phyloP scores from a whole-genome alignment of 2,329 filamentous ascomycete genomes.

The Chalara sp. region DNA sequence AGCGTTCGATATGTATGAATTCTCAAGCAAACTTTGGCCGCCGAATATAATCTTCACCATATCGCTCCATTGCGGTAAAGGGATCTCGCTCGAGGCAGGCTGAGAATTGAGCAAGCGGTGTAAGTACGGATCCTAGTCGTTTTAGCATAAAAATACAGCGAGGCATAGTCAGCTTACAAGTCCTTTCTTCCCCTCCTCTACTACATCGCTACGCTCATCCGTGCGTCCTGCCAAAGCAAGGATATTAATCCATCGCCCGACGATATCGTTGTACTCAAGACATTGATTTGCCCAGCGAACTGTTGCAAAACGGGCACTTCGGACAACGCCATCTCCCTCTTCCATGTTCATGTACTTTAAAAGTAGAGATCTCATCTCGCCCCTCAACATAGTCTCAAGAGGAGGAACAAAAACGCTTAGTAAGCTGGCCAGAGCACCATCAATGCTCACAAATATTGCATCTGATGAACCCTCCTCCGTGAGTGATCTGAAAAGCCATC shows the following conservation, averaged over 20 bases:
- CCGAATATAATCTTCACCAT: constrained; percentile 45
- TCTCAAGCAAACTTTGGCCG: constrained; percentile 25
- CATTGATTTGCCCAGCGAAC: constrained; percentile 89
- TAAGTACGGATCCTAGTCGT: constrained; percentile 51
- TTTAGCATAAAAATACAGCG: not conserved
- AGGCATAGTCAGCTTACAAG: constrained; percentile 60
- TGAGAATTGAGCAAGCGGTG: constrained; percentile 53
- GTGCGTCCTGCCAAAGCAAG: constrained; percentile 64
- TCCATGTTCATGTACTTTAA: constrained; percentile 58
- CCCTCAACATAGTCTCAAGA: constrained; percentile 29
- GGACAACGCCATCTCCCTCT: constrained; percentile 44
- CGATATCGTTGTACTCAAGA: constrained; percentile 69
- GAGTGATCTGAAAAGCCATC: constrained; percentile 79
- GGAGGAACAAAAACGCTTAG: constrained; percentile 45
- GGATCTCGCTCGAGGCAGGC: constrained; percentile 34
- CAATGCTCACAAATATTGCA: constrained; percentile 76
- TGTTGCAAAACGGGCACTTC: constrained; percentile 73
- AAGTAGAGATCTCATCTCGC: constrained; percentile 43
- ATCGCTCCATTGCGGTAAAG: constrained; percentile 44
- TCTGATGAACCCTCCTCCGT: constrained; percentile 70
- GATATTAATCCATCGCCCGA: constrained; percentile 83
- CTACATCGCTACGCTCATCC: constrained; percentile 70
- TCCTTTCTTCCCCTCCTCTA: constrained; percentile 85
- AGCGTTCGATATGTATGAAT: constrained; percentile 24
- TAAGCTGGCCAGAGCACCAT: constrained; percentile 78